Evolutionary conservation across 345 rosid genomes (phyloP).

Genomic region (Brassica incana): DNA sequence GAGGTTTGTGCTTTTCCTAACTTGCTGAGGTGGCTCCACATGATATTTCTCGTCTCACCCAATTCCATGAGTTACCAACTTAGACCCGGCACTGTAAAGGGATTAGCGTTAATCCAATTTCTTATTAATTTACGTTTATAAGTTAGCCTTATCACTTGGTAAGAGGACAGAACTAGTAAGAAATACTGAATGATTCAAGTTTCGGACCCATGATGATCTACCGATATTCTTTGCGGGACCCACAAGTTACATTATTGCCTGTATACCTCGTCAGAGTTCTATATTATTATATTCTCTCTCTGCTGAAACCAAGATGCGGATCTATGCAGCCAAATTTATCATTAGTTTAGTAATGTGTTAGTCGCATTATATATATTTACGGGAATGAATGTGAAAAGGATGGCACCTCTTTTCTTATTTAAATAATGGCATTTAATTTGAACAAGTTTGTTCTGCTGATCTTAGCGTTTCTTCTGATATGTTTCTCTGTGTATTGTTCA

Average conservation of each 20-base stretch:
- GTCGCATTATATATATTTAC: slow-evolving; percentile 2
- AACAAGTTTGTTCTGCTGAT: slow-evolving; percentile 12
- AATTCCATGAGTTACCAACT: not conserved
- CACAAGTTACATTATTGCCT: slow-evolving; percentile 28
- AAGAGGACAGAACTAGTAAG: not conserved
- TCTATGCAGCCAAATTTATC: slow-evolving; percentile 19
- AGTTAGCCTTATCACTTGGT: not conserved
- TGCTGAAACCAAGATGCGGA: slow-evolving; percentile 21
- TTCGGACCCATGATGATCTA: slow-evolving; percentile 15
- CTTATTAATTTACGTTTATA: not conserved
- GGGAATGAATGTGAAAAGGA: slow-evolving; percentile 27
- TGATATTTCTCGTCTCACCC: slow-evolving; percentile 23
- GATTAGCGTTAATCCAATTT: slow-evolving; percentile 10
- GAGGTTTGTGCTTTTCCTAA: slow-evolving; percentile 37
- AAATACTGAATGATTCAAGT: not conserved
- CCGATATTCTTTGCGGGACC: slow-evolving; percentile 20
- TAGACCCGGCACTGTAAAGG: not conserved
- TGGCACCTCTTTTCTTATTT: slow-evolving; percentile 27
- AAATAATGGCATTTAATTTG: slow-evolving; percentile 22
- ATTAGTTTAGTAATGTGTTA: slow-evolving; percentile 16
- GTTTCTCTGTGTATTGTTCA: slow-evolving; percentile 31
- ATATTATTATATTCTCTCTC: slow-evolving; percentile 28
- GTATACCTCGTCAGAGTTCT: slow-evolving; percentile 26
- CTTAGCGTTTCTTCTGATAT: slow-evolving; percentile 29
- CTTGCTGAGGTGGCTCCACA: slow-evolving; percentile 54